phyloP scores from a whole-genome alignment of 805 yeast genomes.

The Ogataea pilisensis region DNA sequence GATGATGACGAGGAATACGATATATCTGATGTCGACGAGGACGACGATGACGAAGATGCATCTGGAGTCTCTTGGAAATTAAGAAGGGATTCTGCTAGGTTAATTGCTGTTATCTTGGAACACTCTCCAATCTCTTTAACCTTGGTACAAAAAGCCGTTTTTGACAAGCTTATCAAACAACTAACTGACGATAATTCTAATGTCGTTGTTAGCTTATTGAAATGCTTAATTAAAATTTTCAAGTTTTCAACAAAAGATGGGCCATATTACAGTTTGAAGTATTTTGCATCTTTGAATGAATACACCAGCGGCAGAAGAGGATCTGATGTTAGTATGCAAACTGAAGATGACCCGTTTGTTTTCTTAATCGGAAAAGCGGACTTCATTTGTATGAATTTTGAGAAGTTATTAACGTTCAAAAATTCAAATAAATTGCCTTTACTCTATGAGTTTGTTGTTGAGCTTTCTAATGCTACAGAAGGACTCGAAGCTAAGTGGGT shows the following conservation, averaged over 20 bases:
- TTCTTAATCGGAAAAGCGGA: constrained; percentile 9
- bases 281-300: constrained; percentile 21
- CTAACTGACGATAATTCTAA: constrained; percentile 42
- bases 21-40: constrained; percentile 39
- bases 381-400: constrained; percentile 18
- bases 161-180: constrained; percentile 31
- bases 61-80: constrained; percentile 55
- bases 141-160: constrained; percentile 29
- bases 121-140: constrained; percentile 36
- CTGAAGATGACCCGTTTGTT: constrained; percentile 28
- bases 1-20: constrained; percentile 40
- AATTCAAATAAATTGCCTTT: constrained; percentile 15
- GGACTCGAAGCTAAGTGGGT: constrained; percentile 24
- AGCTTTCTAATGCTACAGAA: constrained; percentile 24
- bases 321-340: constrained; percentile 39
- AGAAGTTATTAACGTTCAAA: constrained; percentile 11
- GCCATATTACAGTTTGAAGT: constrained; percentile 28
- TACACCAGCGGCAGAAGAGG: constrained; percentile 21
- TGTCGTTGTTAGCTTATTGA: constrained; percentile 48
- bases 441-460: constrained; percentile 23
- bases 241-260: constrained; percentile 28
- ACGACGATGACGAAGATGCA: constrained; percentile 37
- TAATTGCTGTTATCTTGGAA: constrained; percentile 37
- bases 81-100: constrained; percentile 46
- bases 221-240: constrained; percentile 40